Evolutionary conservation across 2,329 filamentous ascomycete species (phyloP).

Genomic region (Sporothrix curviconia): DNA sequence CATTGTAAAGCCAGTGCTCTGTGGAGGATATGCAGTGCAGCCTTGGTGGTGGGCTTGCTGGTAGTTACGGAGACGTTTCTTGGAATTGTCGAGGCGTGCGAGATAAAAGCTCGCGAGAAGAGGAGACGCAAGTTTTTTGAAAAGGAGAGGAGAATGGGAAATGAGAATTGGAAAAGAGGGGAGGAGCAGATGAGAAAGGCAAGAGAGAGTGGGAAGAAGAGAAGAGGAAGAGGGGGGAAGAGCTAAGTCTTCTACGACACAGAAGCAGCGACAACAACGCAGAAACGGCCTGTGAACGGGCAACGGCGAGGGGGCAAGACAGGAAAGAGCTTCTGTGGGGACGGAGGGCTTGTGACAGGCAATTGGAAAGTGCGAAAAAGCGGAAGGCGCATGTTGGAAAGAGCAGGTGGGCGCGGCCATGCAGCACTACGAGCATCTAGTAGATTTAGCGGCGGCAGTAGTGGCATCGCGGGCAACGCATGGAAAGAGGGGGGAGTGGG

Average conservation of each 20-base stretch:
- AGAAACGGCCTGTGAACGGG: too few species aligned
- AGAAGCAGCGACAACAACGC: neutral
- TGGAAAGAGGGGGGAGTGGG: too few species aligned
- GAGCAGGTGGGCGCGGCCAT: too few species aligned
- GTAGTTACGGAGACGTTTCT: too few species aligned
- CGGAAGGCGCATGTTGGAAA: neutral
- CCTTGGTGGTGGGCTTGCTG: too few species aligned
- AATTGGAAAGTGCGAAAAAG: neutral
- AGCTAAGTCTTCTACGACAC: too few species aligned
- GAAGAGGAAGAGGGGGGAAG: neutral
- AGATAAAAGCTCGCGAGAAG: too few species aligned
- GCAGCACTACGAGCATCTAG: too few species aligned
- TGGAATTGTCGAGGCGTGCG: neutral
- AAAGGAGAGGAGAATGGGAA: neutral
- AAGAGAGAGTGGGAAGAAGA: neutral
- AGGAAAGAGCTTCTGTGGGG: constrained; percentile 4
- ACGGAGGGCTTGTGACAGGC: neutral
- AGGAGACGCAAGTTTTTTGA: too few species aligned
- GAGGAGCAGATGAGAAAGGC: neutral
- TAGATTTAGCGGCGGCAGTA: constrained; percentile 3
- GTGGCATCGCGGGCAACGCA: neutral
- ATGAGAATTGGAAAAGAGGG: neutral
- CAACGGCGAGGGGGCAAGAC: neutral
- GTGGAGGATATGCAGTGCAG: too few species aligned
- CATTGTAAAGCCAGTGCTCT: neutral